phyloP scores from a whole-genome alignment of 768 basidiomycete genomes.

The Boletus insuetus region DNA sequence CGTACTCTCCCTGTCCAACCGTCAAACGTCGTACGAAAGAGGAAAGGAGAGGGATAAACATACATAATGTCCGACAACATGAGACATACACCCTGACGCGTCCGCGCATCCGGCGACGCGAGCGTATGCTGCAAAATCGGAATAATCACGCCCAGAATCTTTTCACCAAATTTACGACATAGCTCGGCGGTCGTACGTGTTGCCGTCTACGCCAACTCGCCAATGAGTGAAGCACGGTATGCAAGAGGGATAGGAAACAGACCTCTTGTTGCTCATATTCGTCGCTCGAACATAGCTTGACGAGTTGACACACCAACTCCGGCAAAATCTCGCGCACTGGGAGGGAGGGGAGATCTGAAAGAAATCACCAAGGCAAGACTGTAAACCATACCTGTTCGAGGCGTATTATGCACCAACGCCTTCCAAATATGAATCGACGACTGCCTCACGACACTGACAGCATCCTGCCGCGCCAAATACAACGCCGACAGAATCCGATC shows the following conservation, averaged over 20 bases:
- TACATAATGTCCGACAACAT: conserved; percentile 88
- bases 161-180: conserved; percentile 94
- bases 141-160: conserved; percentile 81
- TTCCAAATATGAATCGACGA: conserved; percentile 98
- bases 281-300: conserved; percentile 72
- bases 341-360: too few species aligned
- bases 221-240: neutral
- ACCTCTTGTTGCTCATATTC: conserved; percentile 92
- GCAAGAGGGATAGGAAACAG: neutral
- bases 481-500: conserved; percentile 89
- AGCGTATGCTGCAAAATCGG: conserved; percentile 70
- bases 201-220: conserved; percentile 54
- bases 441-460: conserved; percentile 84
- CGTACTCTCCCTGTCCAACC: conserved; percentile 66
- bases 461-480: conserved; percentile 92
- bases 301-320: conserved; percentile 74
- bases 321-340: conserved; percentile 87
- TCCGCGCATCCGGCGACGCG: conserved; percentile 57
- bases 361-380: too few species aligned
- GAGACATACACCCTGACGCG: conserved; percentile 82
- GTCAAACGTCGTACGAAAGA: conserved; percentile 1
- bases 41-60: conserved; percentile 23
- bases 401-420: conserved; percentile 92
- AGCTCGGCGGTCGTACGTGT: conserved; percentile 82
- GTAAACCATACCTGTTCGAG: conserved; percentile 65